Conservation (phyloP, 306 rosid genomes). For the Adenanthera pavonina region DNA sequence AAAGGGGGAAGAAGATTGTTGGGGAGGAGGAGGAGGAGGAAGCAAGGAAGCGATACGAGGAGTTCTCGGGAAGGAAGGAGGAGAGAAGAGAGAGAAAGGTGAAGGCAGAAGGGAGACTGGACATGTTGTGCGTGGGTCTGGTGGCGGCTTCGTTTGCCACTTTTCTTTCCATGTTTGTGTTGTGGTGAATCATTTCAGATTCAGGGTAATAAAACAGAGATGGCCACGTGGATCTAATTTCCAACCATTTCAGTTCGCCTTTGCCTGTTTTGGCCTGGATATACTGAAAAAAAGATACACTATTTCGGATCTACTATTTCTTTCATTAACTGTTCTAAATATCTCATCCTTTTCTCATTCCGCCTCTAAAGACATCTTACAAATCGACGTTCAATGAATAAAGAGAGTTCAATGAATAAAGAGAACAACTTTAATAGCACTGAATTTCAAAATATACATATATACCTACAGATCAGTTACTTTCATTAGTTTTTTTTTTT, state of each 20-base stretch:
- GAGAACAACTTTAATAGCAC: too few species aligned
- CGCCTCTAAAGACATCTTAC: too few species aligned
- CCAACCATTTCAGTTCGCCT: background rate
- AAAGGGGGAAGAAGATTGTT: constrained; percentile 44
- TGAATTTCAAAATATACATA: too few species aligned
- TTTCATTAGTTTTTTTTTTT: too few species aligned
- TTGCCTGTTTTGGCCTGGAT: background rate
- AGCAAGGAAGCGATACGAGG: constrained; percentile 46
- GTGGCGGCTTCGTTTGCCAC: constrained; percentile 45
- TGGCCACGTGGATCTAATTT: background rate
- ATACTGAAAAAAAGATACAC: too few species aligned
- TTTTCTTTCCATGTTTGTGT: constrained; percentile 41
- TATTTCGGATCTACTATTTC: too few species aligned
- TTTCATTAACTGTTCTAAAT: too few species aligned
- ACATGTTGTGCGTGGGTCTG: constrained; percentile 58
- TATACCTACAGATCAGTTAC: too few species aligned
- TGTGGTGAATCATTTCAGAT: constrained; percentile 24
- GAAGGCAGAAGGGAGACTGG: constrained; percentile 70
- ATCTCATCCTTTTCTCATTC: too few species aligned
- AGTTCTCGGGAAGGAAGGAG: constrained; percentile 47
- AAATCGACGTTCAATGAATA: too few species aligned
- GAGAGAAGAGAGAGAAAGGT: constrained; percentile 55
- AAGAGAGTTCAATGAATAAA: too few species aligned
- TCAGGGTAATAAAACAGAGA: background rate
- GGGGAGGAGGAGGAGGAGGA: constrained; percentile 30